phyloP scores from a whole-genome alignment of 2,329 filamentous ascomycete genomes.

The Aspergillus pseudonomiae region DNA sequence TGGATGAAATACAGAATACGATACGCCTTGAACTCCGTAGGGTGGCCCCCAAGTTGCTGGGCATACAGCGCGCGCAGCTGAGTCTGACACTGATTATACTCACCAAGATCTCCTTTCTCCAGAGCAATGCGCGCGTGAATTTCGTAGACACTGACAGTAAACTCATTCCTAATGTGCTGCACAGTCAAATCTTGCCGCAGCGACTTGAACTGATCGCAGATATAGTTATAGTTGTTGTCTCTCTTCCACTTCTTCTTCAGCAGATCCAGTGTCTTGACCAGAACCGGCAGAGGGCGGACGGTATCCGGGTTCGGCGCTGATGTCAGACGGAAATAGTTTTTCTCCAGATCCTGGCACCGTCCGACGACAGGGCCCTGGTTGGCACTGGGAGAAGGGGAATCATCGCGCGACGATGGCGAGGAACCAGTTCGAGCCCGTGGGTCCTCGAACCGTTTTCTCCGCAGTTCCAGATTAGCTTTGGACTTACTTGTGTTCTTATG shows the following conservation, averaged over 20 bases:
- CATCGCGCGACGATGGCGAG: slow-evolving; percentile 47
- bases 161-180: slow-evolving; percentile 94
- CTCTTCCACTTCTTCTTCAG: slow-evolving; percentile 93
- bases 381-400: slow-evolving; percentile 51
- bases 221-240: slow-evolving; percentile 93
- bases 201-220: slow-evolving; percentile 99
- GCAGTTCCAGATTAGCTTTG: slow-evolving; percentile 81
- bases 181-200: slow-evolving; percentile 97
- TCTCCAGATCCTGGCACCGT: slow-evolving; percentile 81
- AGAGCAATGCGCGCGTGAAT: slow-evolving; percentile 96
- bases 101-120: slow-evolving; percentile 98
- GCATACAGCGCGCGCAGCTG: slow-evolving; percentile 91
- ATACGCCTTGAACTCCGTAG: slow-evolving; percentile 97
- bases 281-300: slow-evolving; percentile 79
- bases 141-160: slow-evolving; percentile 95
- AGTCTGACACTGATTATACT: slow-evolving; percentile 99
- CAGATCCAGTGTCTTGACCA: slow-evolving; percentile 82
- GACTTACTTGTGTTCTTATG: slow-evolving; percentile 77
- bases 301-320: slow-evolving; percentile 84
- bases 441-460: slow-evolving; percentile 81
- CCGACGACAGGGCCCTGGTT: slow-evolving; percentile 75
- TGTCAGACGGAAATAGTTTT: slow-evolving; percentile 92
- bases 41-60: slow-evolving; percentile 82
- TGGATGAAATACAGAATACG: slow-evolving; percentile 99
- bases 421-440: slow-evolving; percentile 45